Percentiles rank a stretch among this genome's conserved stretches.
Conservation (phyloP, 345 rosid genomes). For the Eucalyptus curtisii region DNA sequence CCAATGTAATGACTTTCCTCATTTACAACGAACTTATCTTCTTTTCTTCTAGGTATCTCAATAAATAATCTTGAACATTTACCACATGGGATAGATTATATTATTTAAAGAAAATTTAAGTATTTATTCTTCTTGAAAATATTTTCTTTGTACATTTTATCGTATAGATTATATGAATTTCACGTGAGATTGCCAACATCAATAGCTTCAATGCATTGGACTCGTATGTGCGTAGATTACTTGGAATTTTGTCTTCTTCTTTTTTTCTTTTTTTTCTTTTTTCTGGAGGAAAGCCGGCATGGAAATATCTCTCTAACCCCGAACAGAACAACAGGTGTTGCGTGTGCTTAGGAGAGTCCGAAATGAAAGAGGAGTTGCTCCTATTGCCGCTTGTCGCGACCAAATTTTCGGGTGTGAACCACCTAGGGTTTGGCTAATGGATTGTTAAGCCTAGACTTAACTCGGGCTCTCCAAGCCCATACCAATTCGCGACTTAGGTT, state of each 20-base stretch:
- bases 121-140: neutral
- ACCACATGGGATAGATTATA: neutral
- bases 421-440: too few species aligned
- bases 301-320: neutral
- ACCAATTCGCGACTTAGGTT: too few species aligned
- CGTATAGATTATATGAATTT: neutral
- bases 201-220: too few species aligned
- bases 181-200: neutral
- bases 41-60: neutral
- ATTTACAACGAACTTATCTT: neutral
- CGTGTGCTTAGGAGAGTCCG: conserved; percentile 85
- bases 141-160: neutral
- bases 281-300: neutral
- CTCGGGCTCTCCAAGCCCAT: too few species aligned
- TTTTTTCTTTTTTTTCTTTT: too few species aligned
- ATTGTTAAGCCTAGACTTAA: too few species aligned
- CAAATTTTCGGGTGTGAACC: too few species aligned
- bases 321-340: conserved; percentile 39
- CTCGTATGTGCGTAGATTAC: neutral
- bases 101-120: neutral
- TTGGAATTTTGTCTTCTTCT: neutral
- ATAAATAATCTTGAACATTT: neutral
- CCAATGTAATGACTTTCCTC: neutral
- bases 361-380: conserved; percentile 68
- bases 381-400: conserved; percentile 67